Conservation (phyloP, 176 grass and related monocot species). For the Musa acuminata region DNA sequence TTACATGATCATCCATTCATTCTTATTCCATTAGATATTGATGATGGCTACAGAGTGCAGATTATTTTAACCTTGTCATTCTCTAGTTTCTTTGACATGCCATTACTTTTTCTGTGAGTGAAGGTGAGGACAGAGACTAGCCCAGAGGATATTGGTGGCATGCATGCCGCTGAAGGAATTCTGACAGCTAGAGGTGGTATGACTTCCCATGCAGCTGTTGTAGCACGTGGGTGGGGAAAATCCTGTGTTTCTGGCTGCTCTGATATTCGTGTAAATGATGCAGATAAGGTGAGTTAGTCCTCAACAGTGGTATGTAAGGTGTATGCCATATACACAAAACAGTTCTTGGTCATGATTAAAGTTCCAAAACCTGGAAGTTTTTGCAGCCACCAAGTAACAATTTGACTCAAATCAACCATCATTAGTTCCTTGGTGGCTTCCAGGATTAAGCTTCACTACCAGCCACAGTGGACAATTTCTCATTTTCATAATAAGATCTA, state of each 20-base stretch:
- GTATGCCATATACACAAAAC: not conserved
- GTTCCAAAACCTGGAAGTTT: not conserved
- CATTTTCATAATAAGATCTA: not conserved
- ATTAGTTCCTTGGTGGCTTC: too few species aligned
- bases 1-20: too few species aligned
- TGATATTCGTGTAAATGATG: slow-evolving; percentile 63
- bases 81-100: not conserved
- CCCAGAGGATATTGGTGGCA: slow-evolving; percentile 98
- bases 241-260: slow-evolving; percentile 88
- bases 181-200: slow-evolving; percentile 96
- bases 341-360: not conserved
- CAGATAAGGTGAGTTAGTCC: slow-evolving; percentile 45
- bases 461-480: not conserved
- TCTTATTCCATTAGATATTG: too few species aligned
- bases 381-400: not conserved
- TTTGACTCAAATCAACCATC: not conserved
- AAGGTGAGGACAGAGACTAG: slow-evolving; percentile 98
- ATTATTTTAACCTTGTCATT: not conserved
- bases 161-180: slow-evolving; percentile 86
- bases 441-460: too few species aligned
- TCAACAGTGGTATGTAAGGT: slow-evolving; percentile 4
- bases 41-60: too few species aligned
- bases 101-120: not conserved
- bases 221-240: slow-evolving; percentile 98
- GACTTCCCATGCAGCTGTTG: slow-evolving; percentile 98